Base-by-base conservation (phyloP, 805 yeast species). In the Candida verbasci region DNA sequence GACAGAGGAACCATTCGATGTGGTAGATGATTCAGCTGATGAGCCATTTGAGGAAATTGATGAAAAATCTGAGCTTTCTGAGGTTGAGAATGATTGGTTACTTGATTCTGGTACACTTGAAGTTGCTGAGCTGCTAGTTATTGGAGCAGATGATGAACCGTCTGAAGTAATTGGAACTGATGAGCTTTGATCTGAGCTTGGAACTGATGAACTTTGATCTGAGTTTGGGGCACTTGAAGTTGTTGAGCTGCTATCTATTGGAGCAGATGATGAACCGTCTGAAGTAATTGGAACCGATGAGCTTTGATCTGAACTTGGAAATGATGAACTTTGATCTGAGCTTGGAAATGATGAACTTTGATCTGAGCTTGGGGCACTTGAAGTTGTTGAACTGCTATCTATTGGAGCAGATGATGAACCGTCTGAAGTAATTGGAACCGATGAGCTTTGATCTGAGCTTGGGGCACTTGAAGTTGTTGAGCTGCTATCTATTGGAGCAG, bases 71-170 rank as follows among this genome's bases (percentile, higher is more conserved):
- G 24, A 8, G 10, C 10, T 22, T 22, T n/a, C n/a, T n/a, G 11
- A 9, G 6, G 27, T 9, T 10, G 27, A 9, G n/a, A 12, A 9
- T 24, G 8, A 7, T 9, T 6, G 12, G 36, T 61, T 52, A 34
- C 67, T 58, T 12, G 29, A 14, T 9, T 28, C 22, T 20, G 22
- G 22, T 20, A n/a, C n/a, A n/a, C n/a, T n/a, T n/a, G n/a, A n/a
- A n/a, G 41, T 53, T 50, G 45, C 62, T 60, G 35, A 59, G 40
- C 15, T 24, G n/a, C n/a, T 22, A 4, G 33, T 15, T 14, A 9
- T 20, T 18, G 29, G 14, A 17, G 33, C n/a, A 6, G 22, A 29
- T 29, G 34, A 35, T 24, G 35, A 25, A 11, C 25, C 11, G 16
- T 12, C 29, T 24, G 50, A 49, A 50, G 33, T 67, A 23, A 29